Evolutionary conservation across 2,329 filamentous ascomycete species (phyloP), one percentile per base, ranked within the genome.

Genomic region (Herpomyces periplanetae): DNA sequence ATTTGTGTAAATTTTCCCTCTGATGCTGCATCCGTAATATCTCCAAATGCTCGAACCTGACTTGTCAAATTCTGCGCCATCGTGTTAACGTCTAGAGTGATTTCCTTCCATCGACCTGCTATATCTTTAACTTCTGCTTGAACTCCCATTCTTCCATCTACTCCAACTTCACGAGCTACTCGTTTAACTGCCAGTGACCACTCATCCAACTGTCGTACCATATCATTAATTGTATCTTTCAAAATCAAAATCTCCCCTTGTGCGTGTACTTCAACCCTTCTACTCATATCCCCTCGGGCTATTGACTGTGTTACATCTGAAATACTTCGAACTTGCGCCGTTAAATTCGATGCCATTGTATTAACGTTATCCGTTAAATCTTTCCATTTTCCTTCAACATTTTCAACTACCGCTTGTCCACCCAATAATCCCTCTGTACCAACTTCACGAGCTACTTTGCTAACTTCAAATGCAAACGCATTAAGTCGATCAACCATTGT

Each of bases 1-100:
- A 96, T 75, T 36, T 88, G 85, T 10, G 69, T 85, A 37, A 91
- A 91, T 39, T 96, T 75, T 26, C 80, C 80, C 34, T 87, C 73
- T 23, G 75, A 88, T 11, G 80, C 80, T 14, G 80, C 59, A 37
- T 88, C 85, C n/a, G 75, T 88, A 31, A 96, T 91, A 35, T 91
- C 75, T 20, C 73, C 80, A 38, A 96, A 96, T 14, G 80, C 80
- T 29, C 80, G 63, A 31, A 96, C 80, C 51, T 96, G 80, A 1
- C 75, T 80, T 3, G 75, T 91, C 44, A 85, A 39, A 27, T 65
- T 65, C 30, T 63, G 49, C 13, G 42, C 43, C 69, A 85, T 85
- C 18, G 68, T 87, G 37, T 87, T 87, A 37, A 87, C 71, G 34
- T 87, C 69, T 20, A 71, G 75, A 0, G 80, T 91, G 31, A 96